Evolutionary conservation across 495 filamentous ascomycete genomes (phyloP), one percentile per base, ranked within the genome.

Genomic region (Coniosporium apollinis): DNA sequence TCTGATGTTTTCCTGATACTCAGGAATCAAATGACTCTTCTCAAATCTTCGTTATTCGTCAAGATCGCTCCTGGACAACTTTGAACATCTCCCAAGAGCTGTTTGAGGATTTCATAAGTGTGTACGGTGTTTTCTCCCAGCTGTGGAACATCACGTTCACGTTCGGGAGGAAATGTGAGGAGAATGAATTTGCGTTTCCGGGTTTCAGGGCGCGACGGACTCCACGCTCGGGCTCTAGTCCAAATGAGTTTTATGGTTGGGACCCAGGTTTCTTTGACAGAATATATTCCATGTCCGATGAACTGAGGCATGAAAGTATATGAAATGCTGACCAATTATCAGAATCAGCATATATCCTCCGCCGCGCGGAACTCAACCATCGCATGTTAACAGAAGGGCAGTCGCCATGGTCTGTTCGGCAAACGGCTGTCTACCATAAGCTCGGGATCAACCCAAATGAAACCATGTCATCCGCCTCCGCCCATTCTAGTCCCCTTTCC

Each of bases 321-420:
- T 8, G 18, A 16, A 37, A 19, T 17, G 17, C 43, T n/a, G 38
- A 16, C 19, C 6, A 5, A 30, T 19, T 16, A 13, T 13, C 21
- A 54, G 53, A 56, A 42, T 42, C 37, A 14, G 44, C 48, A 1
- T 56, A 49, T 30, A 39, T 42, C 0, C 43, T 52, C 15, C 44
- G 49, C 22, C 50, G 51, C 36, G 51, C 43, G 8, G 42, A 50
- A 13, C 22, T 36, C 7, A 51, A 54, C 24, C 24, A 42, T 16
- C 44, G 53, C 13, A 17, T 16, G 1, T 16, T 37, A 15, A 25
- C 34, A 2, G 28, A 34, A 31, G 38, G 33, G 21, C 32, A 50
- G 26, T 36, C 34, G 13, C 43, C 48, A 35, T 56, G 52, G 52
- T 56, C 52, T 6, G 41, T 53, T 6, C 42, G 52, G n/a, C 52